phyloP scores from a whole-genome alignment of 768 basidiomycete species.

The Cantharellus cinnabarinus region DNA sequence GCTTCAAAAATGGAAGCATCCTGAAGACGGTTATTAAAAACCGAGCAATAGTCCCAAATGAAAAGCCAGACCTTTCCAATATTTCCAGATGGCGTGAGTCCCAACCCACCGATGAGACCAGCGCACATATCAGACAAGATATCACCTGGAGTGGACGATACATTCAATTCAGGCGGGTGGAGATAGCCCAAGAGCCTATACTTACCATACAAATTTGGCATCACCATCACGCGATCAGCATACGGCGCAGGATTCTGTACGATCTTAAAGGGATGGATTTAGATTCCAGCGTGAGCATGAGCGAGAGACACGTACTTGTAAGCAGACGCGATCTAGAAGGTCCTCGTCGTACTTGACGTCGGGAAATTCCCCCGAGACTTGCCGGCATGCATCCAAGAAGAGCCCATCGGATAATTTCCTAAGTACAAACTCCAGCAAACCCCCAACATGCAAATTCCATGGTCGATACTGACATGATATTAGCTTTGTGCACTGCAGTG shows the following conservation, averaged over 20 bases:
- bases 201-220: slow-evolving; percentile 84
- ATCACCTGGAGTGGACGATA: slow-evolving; percentile 24
- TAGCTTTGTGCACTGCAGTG: slow-evolving; percentile 98
- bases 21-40: slow-evolving; percentile 19
- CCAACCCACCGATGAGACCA: slow-evolving; percentile 92
- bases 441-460: background rate
- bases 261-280: slow-evolving; percentile 26
- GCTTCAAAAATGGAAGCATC: slow-evolving; percentile 99
- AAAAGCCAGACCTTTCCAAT: slow-evolving; percentile 58
- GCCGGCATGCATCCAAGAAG: slow-evolving; percentile 95
- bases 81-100: slow-evolving; percentile 92
- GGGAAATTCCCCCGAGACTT: slow-evolving; percentile 90
- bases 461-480: slow-evolving; percentile 63
- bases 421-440: background rate
- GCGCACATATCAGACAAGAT: slow-evolving; percentile 98
- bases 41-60: background rate
- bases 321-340: slow-evolving; percentile 85
- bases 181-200: background rate
- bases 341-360: slow-evolving; percentile 90
- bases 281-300: background rate
- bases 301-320: slow-evolving; percentile 35
- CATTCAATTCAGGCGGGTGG: background rate
- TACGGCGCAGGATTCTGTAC: slow-evolving; percentile 86
- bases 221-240: slow-evolving; percentile 96
- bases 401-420: slow-evolving; percentile 99